Evolutionary conservation across 2,329 filamentous ascomycete genomes (phyloP).

Genomic region (Cladobotryum mycophilum): DNA sequence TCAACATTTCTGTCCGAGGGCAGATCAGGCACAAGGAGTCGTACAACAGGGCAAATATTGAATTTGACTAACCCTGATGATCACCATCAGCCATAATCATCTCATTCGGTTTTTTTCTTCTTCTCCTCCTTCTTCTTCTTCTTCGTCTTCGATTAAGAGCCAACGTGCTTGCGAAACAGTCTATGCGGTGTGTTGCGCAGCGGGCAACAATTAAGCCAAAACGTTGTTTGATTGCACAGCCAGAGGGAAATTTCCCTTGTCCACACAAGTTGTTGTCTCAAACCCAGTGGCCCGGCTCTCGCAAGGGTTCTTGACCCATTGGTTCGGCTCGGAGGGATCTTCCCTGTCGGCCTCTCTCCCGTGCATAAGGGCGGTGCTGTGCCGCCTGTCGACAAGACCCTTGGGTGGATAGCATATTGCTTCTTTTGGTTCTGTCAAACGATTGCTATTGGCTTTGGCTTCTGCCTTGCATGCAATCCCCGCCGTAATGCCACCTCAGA

Average conservation of each 20-base stretch:
- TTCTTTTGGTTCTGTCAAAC: slow-evolving; percentile 20
- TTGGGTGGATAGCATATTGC: slow-evolving; percentile 19
- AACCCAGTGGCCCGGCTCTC: background rate
- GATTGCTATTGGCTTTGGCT: slow-evolving; percentile 16
- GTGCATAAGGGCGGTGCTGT: slow-evolving; percentile 1
- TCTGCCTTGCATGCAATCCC: slow-evolving; percentile 12
- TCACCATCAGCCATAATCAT: background rate
- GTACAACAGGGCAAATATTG: background rate
- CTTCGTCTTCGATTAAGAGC: too few relatives aligned
- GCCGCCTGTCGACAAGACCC: slow-evolving; percentile 3
- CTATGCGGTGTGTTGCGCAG: background rate
- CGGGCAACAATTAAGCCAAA: background rate
- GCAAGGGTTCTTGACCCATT: background rate
- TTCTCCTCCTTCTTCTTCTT: too few relatives aligned
- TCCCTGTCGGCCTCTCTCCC: background rate
- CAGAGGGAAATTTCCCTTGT: background rate
- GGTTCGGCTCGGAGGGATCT: background rate
- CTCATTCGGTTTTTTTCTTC: too few relatives aligned
- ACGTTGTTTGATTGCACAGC: background rate
- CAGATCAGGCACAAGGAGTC: background rate
- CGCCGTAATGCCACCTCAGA: background rate
- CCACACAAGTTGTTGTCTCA: background rate
- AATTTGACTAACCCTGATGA: background rate
- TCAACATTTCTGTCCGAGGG: background rate
- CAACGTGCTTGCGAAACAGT: background rate